Conservation (phyloP, 2,329 filamentous ascomycete species). For the Daldinia sp. region DNA sequence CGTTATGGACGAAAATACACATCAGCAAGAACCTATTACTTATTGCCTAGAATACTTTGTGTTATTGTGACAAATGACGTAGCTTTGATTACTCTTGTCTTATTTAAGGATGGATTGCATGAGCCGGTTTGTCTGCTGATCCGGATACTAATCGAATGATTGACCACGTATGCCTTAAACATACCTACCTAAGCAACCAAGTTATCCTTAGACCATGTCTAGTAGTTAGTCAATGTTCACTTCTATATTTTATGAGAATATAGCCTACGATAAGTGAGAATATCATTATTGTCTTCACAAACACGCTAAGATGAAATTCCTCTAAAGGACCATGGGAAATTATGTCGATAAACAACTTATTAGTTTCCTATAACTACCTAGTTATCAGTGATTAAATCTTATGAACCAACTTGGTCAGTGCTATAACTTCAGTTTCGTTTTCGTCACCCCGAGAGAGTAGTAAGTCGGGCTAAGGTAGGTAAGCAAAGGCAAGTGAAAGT, state of each 20-base stretch:
- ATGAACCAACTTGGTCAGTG: too few relatives aligned
- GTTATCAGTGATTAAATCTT: too few relatives aligned
- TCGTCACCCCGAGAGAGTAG: neutral
- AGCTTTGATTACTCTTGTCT: conserved; percentile 10
- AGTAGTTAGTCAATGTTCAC: neutral
- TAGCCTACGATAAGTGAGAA: neutral
- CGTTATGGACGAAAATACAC: conserved; percentile 34
- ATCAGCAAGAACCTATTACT: conserved; percentile 27
- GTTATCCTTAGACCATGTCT: neutral
- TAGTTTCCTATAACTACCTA: too few relatives aligned
- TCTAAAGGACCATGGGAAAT: too few relatives aligned
- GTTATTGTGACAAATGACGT: conserved; percentile 10
- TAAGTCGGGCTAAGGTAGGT: neutral
- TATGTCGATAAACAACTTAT: too few relatives aligned
- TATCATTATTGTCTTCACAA: neutral
- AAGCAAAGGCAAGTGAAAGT: too few relatives aligned
- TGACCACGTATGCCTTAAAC: neutral
- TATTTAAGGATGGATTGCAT: neutral
- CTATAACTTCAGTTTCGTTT: neutral
- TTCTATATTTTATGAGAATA: neutral
- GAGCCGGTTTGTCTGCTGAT: neutral
- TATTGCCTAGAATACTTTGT: conserved; percentile 11
- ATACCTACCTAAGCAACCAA: neutral
- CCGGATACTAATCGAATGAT: neutral
- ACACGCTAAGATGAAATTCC: too few relatives aligned